Conservation (phyloP, 2,329 filamentous ascomycete genomes). For the Arthrobotrys megalospora region DNA sequence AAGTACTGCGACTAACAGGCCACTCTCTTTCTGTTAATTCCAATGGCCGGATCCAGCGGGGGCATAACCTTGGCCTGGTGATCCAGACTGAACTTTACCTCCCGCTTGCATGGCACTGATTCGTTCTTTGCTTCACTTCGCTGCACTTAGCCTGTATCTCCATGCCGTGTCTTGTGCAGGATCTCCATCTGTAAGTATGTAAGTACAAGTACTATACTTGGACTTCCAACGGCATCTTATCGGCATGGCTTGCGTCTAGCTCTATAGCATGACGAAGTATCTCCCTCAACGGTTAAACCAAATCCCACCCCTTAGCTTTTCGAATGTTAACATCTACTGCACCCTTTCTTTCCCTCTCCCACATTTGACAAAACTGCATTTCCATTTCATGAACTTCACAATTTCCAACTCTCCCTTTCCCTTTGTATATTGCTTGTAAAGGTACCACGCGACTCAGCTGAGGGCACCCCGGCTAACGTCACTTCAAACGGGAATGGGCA, state of each 20-base stretch:
- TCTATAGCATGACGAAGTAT: constrained; percentile 6
- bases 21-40: background rate
- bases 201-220: constrained; percentile 2
- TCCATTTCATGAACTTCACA: too few species aligned
- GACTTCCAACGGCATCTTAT: background rate
- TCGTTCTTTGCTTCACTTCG: background rate
- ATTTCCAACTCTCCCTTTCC: background rate
- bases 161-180: constrained; percentile 2
- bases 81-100: constrained; percentile 14
- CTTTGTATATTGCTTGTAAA: constrained; percentile 4
- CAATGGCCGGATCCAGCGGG: constrained; percentile 39
- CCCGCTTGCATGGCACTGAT: background rate
- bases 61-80: constrained; percentile 29
- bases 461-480: constrained; percentile 35
- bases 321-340: background rate
- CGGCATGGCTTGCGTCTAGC: background rate
- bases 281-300: constrained; percentile 8
- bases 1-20: constrained; percentile 13
- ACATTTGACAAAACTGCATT: background rate
- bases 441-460: constrained; percentile 47
- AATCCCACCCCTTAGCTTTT: background rate
- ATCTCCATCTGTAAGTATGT: background rate
- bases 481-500: constrained; percentile 57
- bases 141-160: background rate
- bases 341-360: background rate